These are phyloP conservation scores for Pseudopyricularia javanii DNA, from an alignment of 2,329 filamentous ascomycete species.

Conservation along the genomic window DNA sequence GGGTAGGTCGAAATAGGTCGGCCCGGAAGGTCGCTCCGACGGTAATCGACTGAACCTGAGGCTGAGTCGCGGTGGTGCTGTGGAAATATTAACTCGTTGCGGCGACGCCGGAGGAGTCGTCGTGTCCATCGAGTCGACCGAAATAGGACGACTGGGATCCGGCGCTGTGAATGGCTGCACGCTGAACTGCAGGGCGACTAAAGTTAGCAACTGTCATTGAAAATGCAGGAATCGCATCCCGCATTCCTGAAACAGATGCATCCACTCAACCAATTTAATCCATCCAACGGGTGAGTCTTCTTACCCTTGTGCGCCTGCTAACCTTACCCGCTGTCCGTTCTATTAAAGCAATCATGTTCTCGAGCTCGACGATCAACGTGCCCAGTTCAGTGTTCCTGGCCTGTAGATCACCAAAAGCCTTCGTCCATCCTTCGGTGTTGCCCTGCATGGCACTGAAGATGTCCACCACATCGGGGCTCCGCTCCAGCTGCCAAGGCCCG, in stretches of 20 bases:
- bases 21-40: constrained; percentile 6
- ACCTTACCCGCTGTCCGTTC: constrained; percentile 73
- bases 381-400: constrained; percentile 60
- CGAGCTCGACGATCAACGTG: constrained; percentile 57
- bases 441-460: constrained; percentile 86
- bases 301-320: constrained; percentile 64
- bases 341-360: constrained; percentile 72
- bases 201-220: not conserved
- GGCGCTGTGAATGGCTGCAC: constrained; percentile 12
- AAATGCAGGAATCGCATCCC: not conserved
- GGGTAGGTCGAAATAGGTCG: constrained; percentile 9
- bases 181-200: constrained; percentile 12
- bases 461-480: constrained; percentile 45
- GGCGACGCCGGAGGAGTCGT: constrained; percentile 7
- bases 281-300: constrained; percentile 13
- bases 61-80: constrained; percentile 13
- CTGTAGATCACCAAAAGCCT: constrained; percentile 66
- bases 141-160: constrained; percentile 1
- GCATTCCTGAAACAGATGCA: not conserved
- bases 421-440: constrained; percentile 83
- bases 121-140: constrained; percentile 4
- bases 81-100: constrained; percentile 7
- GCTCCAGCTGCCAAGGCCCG: constrained; percentile 46
- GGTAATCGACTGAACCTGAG: constrained; percentile 12
- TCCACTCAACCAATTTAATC: not conserved